Conservation (phyloP, 2,329 filamentous ascomycete genomes). For the Pestalotiopsis sp. region DNA sequence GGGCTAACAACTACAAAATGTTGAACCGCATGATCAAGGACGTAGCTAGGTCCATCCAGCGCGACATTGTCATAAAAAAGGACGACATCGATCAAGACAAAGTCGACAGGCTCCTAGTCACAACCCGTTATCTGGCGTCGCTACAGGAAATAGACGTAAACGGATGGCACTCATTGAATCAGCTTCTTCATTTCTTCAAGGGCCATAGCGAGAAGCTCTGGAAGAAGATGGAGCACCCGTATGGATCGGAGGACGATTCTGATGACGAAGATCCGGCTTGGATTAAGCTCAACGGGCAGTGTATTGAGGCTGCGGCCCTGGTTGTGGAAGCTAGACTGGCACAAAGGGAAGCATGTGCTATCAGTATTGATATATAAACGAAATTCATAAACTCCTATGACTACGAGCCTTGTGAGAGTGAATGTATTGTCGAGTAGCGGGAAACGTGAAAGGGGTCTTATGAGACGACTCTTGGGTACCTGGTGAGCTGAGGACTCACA, state of each 20-base stretch:
- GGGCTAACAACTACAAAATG: not conserved
- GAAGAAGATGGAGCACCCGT: not conserved
- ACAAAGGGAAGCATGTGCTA: not conserved
- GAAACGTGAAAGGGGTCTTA: too few species aligned
- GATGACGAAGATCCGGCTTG: not conserved
- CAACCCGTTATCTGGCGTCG: not conserved
- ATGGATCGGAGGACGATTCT: not conserved
- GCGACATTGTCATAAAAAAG: not conserved
- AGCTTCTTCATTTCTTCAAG: not conserved
- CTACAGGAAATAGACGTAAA: not conserved
- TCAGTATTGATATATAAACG: not conserved
- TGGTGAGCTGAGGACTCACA: too few species aligned
- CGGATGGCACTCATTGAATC: not conserved
- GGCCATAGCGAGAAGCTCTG: not conserved
- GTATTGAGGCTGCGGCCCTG: not conserved
- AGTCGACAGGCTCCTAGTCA: not conserved
- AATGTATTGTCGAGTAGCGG: too few species aligned
- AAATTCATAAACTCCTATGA: too few species aligned
- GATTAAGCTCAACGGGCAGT: not conserved
- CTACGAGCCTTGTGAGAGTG: too few species aligned
- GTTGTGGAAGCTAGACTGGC: not conserved
- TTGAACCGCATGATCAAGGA: slow-evolving; percentile 10
- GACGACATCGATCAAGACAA: not conserved
- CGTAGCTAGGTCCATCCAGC: not conserved
- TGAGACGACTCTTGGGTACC: too few species aligned